These are phyloP conservation scores for Calonectria pseudoturangicola DNA, from an alignment of 2,329 filamentous ascomycete genomes.

Conservation along the genomic window DNA sequence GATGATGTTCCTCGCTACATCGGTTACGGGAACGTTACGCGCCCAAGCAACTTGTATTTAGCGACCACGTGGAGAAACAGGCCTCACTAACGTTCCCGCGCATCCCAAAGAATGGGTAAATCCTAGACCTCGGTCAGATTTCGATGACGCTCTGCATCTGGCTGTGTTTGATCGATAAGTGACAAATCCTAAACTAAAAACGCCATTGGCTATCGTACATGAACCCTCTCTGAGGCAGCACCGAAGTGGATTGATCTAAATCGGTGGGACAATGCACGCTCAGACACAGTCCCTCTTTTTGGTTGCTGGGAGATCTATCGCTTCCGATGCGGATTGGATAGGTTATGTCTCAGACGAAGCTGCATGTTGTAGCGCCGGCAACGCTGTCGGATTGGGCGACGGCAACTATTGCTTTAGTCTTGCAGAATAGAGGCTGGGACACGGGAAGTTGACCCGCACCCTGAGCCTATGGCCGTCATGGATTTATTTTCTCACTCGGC, in stretches of 20 bases:
- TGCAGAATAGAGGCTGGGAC: slow-evolving; percentile 30
- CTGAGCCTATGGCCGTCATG: not conserved
- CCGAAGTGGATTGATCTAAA: slow-evolving; percentile 2
- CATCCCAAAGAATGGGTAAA: too few relatives aligned
- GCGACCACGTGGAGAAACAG: too few relatives aligned
- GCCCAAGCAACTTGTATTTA: too few relatives aligned
- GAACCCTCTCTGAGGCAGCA: slow-evolving; percentile 10
- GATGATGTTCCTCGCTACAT: too few relatives aligned
- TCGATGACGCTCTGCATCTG: not conserved
- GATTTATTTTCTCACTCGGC: not conserved
- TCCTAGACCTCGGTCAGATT: too few relatives aligned
- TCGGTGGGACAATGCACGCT: slow-evolving; percentile 18
- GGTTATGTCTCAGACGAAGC: slow-evolving; percentile 14
- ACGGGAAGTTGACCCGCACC: slow-evolving; percentile 28
- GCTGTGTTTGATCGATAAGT: not conserved
- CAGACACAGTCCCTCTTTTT: not conserved
- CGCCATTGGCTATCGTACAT: slow-evolving; percentile 21
- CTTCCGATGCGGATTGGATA: slow-evolving; percentile 22
- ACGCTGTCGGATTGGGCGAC: not conserved
- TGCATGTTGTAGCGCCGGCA: slow-evolving; percentile 8
- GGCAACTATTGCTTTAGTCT: slow-evolving; percentile 17
- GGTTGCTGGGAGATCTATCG: not conserved
- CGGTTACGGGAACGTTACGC: too few relatives aligned
- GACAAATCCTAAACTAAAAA: slow-evolving; percentile 2
- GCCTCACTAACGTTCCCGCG: too few relatives aligned